These are phyloP conservation scores for Rhizopus microsporus DNA, from an alignment of 371 early-diverging fungal genomes.

Conservation along the genomic window DNA sequence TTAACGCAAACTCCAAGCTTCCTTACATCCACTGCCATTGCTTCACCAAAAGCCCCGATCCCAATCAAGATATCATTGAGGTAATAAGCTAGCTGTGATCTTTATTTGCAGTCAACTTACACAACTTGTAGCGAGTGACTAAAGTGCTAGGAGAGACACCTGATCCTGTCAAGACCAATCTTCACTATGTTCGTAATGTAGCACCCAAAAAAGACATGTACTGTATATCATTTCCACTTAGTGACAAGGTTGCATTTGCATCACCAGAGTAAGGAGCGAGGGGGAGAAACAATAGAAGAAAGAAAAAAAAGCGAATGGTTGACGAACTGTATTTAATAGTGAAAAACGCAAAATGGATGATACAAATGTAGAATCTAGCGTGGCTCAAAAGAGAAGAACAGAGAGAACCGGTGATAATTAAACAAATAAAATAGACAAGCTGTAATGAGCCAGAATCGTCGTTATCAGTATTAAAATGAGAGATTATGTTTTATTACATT, in stretches of 20 bases:
- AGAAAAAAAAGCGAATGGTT: too few relatives aligned
- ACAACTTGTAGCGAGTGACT: constrained; percentile 49
- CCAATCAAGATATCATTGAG: constrained; percentile 68
- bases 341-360: constrained; percentile 27
- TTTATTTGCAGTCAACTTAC: neutral
- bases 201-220: constrained; percentile 98
- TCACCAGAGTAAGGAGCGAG: neutral
- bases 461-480: neutral
- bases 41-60: constrained; percentile 84
- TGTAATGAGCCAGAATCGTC: neutral
- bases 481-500: neutral
- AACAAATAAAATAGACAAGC: constrained; percentile 1
- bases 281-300: too few relatives aligned
- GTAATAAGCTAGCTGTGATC: constrained; percentile 28
- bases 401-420: constrained; percentile 7
- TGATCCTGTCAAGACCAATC: constrained; percentile 45
- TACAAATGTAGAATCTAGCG: too few relatives aligned
- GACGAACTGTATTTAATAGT: constrained; percentile 3
- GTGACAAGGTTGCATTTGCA: constrained; percentile 59
- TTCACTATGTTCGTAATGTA: constrained; percentile 88
- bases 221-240: constrained; percentile 85
- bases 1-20: constrained; percentile 45
- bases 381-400: constrained; percentile 7
- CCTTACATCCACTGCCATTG: constrained; percentile 94
- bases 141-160: constrained; percentile 49